These are phyloP conservation scores for barrel medic (Medicago truncatula) DNA, from an alignment of 306 rosid genomes.

Conservation along the genomic window MtrunA17r5.0-ANR NC_053044.1:11438501-11439000, in stretches of 20 bases:
- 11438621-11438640: slow-evolving; percentile 70
- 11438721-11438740: slow-evolving; percentile 72
- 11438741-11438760: slow-evolving; percentile 67
- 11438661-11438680: slow-evolving; percentile 75
- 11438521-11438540: slow-evolving; percentile 44
- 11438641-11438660: slow-evolving; percentile 58
- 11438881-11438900: too few relatives aligned
- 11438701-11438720: slow-evolving; percentile 72
- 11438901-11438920: too few relatives aligned
- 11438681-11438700: slow-evolving; percentile 61
- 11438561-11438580: slow-evolving; percentile 61
- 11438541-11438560: slow-evolving; percentile 42
- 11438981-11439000: too few relatives aligned
- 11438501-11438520: slow-evolving; percentile 43
- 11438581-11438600: slow-evolving; percentile 76
- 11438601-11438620: slow-evolving; percentile 75
- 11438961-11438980: too few relatives aligned
- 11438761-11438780: slow-evolving; percentile 61
- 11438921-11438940: too few relatives aligned
- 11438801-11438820: not conserved
- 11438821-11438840: too few relatives aligned
- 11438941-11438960: too few relatives aligned
- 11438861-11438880: too few relatives aligned
- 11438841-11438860: too few relatives aligned
- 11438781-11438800: not conserved